Evolutionary conservation across 2,329 filamentous ascomycete genomes (phyloP).

Genomic region (Harringtonia lauricola): DNA sequence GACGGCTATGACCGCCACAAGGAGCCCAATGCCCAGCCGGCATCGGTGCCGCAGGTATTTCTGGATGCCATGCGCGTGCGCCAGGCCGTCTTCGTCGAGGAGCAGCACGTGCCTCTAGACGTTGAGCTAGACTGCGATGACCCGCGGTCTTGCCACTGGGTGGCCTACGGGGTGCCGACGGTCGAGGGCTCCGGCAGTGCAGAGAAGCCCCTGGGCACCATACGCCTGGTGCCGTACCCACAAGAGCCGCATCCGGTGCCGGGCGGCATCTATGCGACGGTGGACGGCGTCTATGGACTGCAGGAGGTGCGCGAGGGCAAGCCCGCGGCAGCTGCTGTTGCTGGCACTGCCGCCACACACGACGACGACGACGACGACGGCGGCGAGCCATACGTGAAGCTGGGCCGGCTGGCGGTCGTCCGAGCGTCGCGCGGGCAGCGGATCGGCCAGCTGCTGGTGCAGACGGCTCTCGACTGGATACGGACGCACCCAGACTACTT

Average conservation of each 20-base stretch:
- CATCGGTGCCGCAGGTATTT: constrained; percentile 42
- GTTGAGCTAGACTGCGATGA: constrained; percentile 79
- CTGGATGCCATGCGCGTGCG: constrained; percentile 53
- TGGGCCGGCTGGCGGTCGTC: constrained; percentile 67
- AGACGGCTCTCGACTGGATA: constrained; percentile 58
- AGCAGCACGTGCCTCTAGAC: constrained; percentile 47
- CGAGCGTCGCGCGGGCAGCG: constrained; percentile 52
- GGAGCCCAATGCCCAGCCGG: constrained; percentile 30
- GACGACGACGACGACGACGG: constrained; percentile 33
- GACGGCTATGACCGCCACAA: constrained; percentile 26
- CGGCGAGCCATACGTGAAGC: constrained; percentile 67
- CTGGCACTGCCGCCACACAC: neutral
- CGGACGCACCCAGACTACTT: constrained; percentile 45
- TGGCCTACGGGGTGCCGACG: constrained; percentile 55
- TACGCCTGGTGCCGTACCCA: constrained; percentile 74
- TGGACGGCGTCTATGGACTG: constrained; percentile 23
- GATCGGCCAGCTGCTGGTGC: constrained; percentile 55
- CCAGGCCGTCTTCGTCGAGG: constrained; percentile 47
- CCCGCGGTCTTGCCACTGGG: constrained; percentile 70
- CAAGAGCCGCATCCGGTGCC: constrained; percentile 52
- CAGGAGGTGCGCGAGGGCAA: constrained; percentile 15
- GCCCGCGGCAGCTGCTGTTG: constrained; percentile 10
- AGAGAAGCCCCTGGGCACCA: constrained; percentile 60
- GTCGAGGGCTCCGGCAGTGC: constrained; percentile 26
- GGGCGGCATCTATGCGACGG: constrained; percentile 31